phyloP scores from a whole-genome alignment of 2,329 filamentous ascomycete genomes.

The Akanthomyces dipterigenus region DNA sequence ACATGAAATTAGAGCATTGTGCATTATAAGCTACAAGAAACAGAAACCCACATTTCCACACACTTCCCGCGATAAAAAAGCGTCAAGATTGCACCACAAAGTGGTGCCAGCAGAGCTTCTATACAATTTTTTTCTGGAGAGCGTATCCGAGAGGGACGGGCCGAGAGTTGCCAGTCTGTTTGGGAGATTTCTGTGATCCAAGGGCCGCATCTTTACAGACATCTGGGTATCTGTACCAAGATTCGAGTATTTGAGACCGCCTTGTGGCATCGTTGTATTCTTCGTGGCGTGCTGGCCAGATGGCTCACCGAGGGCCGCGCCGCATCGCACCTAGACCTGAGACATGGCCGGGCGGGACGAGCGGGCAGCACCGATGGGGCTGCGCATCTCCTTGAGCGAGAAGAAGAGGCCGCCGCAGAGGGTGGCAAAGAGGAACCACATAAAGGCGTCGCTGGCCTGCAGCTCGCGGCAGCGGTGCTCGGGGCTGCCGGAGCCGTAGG shows the following conservation, averaged over 20 bases:
- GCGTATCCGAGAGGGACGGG: too few species aligned
- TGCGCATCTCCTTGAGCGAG: constrained; percentile 44
- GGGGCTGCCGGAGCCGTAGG: constrained; percentile 52
- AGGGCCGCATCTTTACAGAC: not conserved
- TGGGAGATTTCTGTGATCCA: not conserved
- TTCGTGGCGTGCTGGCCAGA: not conserved
- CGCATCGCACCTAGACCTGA: constrained; percentile 33
- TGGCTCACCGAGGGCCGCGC: not conserved
- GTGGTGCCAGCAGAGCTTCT: not conserved
- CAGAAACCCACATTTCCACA: not conserved
- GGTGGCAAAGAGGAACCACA: constrained; percentile 69
- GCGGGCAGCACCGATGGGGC: constrained; percentile 35
- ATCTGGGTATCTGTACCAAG: not conserved
- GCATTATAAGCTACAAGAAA: not conserved
- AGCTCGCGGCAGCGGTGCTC: constrained; percentile 66
- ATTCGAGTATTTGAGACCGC: not conserved
- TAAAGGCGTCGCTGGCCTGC: constrained; percentile 67
- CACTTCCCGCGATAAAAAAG: not conserved
- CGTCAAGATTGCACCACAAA: not conserved
- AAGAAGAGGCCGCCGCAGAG: constrained; percentile 54
- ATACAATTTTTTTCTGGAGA: not conserved
- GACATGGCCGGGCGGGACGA: constrained; percentile 46
- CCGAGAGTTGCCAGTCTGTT: too few species aligned
- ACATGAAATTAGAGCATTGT: not conserved
- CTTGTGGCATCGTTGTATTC: not conserved